Conservation (phyloP, 352 stramenopile genomes). For the Phytopythium cucurbitacearum region DNA sequence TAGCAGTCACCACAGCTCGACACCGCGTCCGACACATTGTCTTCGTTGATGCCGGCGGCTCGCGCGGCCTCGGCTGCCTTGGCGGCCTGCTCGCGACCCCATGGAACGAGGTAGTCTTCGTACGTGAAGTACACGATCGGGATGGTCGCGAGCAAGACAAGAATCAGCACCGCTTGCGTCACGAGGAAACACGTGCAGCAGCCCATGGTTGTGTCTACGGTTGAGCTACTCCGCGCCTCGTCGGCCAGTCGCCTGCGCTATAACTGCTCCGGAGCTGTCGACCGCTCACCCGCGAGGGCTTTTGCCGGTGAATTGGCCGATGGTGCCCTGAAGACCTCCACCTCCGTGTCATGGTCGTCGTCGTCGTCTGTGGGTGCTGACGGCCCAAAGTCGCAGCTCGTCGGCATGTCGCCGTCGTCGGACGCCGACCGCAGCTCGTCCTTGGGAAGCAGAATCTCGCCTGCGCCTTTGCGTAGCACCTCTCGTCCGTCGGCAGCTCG, state of each 20-base stretch:
- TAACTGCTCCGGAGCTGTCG: too few relatives aligned
- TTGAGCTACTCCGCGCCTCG: neutral
- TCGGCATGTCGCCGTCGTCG: neutral
- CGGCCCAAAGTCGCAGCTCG: too few relatives aligned
- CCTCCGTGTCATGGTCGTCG: neutral
- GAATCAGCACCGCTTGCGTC: conserved; percentile 18
- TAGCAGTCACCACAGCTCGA: conserved; percentile 32
- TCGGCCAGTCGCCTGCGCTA: too few relatives aligned
- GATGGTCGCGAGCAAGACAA: conserved; percentile 30
- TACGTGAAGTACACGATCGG: conserved; percentile 30
- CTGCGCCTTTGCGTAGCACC: conserved; percentile 39
- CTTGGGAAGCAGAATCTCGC: conserved; percentile 35
- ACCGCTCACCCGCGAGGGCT: too few relatives aligned
- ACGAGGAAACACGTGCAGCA: conserved; percentile 24
- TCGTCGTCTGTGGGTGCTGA: neutral
- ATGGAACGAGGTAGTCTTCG: conserved; percentile 41
- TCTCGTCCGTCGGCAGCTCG: conserved; percentile 17
- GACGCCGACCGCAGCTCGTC: neutral
- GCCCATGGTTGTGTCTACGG: neutral
- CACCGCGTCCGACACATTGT: too few relatives aligned
- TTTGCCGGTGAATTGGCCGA: too few relatives aligned
- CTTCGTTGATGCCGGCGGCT: conserved; percentile 3
- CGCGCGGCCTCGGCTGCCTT: conserved; percentile 1
- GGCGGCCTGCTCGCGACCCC: conserved; percentile 31
- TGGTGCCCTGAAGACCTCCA: conserved; percentile 1